Percentiles rank a stretch among this genome's conserved stretches.
Evolutionary conservation across 306 rosid genomes (phyloP).

Genomic region (Canavalia gladiata): DNA sequence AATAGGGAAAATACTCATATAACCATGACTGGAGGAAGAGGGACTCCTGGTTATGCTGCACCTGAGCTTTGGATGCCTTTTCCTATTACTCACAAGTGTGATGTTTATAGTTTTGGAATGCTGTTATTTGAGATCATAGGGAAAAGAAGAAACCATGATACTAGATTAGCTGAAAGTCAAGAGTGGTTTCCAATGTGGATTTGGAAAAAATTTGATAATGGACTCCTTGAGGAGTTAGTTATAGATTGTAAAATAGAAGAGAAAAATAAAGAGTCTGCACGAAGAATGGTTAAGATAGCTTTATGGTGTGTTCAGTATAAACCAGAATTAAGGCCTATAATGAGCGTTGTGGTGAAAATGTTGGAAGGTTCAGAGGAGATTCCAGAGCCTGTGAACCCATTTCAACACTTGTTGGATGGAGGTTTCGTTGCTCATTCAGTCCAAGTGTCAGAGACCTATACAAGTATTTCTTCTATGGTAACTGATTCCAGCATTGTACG

Average conservation of each 20-base stretch:
- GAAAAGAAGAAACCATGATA: slow-evolving; percentile 55
- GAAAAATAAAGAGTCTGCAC: slow-evolving; percentile 39
- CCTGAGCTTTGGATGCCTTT: slow-evolving; percentile 66
- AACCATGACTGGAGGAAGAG: slow-evolving; percentile 59
- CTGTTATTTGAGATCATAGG: slow-evolving; percentile 61
- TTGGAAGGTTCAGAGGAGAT: slow-evolving; percentile 64
- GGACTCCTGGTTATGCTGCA: slow-evolving; percentile 68
- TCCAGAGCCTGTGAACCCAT: slow-evolving; percentile 56
- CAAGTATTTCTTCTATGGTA: slow-evolving; percentile 22
- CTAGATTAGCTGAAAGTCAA: slow-evolving; percentile 40
- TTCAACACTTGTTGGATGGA: slow-evolving; percentile 46
- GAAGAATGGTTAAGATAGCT: slow-evolving; percentile 47
- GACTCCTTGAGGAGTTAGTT: slow-evolving; percentile 11
- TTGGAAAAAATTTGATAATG: slow-evolving; percentile 40
- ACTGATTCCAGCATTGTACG: slow-evolving; percentile 23
- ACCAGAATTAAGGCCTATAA: slow-evolving; percentile 49
- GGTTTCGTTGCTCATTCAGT: background rate
- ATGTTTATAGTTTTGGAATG: slow-evolving; percentile 70
- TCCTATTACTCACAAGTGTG: slow-evolving; percentile 62
- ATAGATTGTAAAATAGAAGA: slow-evolving; percentile 40
- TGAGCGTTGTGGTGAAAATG: slow-evolving; percentile 64
- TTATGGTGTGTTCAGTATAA: slow-evolving; percentile 50
- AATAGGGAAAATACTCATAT: slow-evolving; percentile 55
- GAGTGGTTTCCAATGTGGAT: slow-evolving; percentile 53
- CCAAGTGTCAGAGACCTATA: slow-evolving; percentile 10